These are phyloP conservation scores for Hypoxylon rubiginosum DNA, from an alignment of 2,329 filamentous ascomycete species.

Conservation along the genomic window DNA sequence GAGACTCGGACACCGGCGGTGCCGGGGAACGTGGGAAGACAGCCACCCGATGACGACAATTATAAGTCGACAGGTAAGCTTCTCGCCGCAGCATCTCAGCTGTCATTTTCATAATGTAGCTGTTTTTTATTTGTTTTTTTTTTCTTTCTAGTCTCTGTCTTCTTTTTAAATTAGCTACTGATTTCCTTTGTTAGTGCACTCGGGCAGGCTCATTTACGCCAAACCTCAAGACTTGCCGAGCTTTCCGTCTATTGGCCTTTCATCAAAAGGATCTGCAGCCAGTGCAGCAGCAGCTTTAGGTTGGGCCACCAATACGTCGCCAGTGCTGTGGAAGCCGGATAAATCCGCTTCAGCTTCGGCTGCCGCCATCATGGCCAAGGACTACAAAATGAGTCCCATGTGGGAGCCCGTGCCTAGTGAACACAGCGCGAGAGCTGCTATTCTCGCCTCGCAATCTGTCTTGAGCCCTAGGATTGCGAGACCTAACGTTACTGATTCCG, in stretches of 20 bases:
- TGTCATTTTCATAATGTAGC: conserved; percentile 11
- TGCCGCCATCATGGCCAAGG: conserved; percentile 51
- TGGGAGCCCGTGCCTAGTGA: conserved; percentile 75
- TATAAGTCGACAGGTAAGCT: conserved; percentile 45
- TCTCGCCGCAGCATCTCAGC: conserved; percentile 18
- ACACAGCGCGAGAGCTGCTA: conserved; percentile 80
- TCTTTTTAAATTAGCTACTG: conserved; percentile 21
- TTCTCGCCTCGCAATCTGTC: conserved; percentile 72
- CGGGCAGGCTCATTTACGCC: conserved; percentile 48
- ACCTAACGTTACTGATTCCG: conserved; percentile 61
- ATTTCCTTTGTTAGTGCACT: conserved; percentile 42
- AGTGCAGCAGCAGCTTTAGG: conserved; percentile 81
- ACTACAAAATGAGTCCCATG: conserved; percentile 55
- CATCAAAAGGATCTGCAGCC: conserved; percentile 71
- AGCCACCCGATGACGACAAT: conserved; percentile 48
- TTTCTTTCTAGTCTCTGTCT: conserved; percentile 10
- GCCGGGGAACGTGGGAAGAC: conserved; percentile 21
- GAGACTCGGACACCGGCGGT: conserved; percentile 27
- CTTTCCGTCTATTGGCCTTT: conserved; percentile 76
- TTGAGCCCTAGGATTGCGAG: conserved; percentile 65
- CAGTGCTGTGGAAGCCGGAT: conserved; percentile 76
- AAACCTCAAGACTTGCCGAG: conserved; percentile 79
- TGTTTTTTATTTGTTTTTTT: conserved; percentile 3
- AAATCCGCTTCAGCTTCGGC: conserved; percentile 67
- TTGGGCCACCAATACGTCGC: conserved; percentile 75